Evolutionary conservation across 1,284 basidiomycete species (phyloP).

Genomic region (Melampsora larici-populina): DNA sequence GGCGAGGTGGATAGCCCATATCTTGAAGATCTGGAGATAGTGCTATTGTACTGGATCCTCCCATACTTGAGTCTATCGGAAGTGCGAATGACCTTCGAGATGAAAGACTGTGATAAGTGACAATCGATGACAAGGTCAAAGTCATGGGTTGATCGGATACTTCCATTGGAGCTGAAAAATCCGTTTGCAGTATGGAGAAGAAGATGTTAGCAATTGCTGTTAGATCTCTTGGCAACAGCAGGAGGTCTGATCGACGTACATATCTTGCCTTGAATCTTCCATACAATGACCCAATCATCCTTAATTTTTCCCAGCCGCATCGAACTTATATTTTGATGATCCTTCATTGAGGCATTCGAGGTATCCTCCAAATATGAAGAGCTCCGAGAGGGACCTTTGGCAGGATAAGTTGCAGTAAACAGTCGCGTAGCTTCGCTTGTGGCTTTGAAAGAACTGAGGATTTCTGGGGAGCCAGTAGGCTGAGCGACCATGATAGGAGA

Average conservation of each 20-base stretch:
- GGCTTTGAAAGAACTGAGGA: too few relatives aligned
- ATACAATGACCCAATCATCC: neutral
- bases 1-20: neutral
- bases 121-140: neutral
- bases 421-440: too few relatives aligned
- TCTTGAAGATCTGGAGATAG: neutral
- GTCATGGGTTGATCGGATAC: neutral
- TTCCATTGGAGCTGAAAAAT: neutral
- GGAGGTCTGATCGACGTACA: neutral
- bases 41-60: neutral
- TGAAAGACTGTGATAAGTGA: neutral
- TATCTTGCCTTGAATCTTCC: slow-evolving; percentile 1
- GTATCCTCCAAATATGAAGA: too few relatives aligned
- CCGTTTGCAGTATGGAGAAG: too few relatives aligned
- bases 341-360: neutral
- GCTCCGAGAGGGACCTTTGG: too few relatives aligned
- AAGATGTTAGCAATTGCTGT: too few relatives aligned
- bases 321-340: neutral
- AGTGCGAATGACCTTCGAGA: neutral
- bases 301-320: neutral
- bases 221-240: too few relatives aligned
- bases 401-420: neutral
- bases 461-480: too few relatives aligned
- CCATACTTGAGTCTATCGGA: neutral
- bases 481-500: too few relatives aligned